A percentile compares a stretch with the other conserved stretches of the same genome.
phyloP scores from a whole-genome alignment of 306 rosid species.

The Elaeagnus macrophylla region DNA sequence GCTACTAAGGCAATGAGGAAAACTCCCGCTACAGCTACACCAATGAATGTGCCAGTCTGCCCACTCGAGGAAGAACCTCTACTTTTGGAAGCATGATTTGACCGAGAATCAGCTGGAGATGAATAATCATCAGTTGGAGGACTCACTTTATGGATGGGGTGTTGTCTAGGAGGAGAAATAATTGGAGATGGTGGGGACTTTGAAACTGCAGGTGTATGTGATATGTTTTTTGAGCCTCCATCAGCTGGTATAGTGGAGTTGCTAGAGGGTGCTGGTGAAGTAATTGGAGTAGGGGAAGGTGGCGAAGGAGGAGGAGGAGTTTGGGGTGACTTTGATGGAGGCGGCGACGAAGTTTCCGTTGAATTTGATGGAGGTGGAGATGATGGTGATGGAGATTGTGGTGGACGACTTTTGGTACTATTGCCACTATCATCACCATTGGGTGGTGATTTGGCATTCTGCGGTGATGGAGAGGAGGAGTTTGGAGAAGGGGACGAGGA shows the following conservation, averaged over 20 bases:
- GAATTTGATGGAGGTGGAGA: not conserved
- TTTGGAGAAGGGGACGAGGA: constrained; percentile 10
- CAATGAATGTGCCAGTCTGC: constrained; percentile 24
- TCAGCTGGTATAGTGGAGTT: constrained; percentile 1
- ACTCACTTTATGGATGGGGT: not conserved
- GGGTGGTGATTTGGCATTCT: too few relatives aligned
- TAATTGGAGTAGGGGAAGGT: not conserved
- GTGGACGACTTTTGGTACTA: too few relatives aligned
- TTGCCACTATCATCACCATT: too few relatives aligned
- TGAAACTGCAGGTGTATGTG: constrained; percentile 7
- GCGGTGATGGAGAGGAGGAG: constrained; percentile 6
- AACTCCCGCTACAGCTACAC: constrained; percentile 37
- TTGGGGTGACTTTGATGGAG: not conserved
- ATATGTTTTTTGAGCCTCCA: too few relatives aligned
- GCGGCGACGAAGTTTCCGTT: not conserved
- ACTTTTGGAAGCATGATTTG: not conserved
- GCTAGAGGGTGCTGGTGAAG: not conserved
- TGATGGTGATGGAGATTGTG: constrained; percentile 3
- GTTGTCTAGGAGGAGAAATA: not conserved
- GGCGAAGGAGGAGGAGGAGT: constrained; percentile 12
- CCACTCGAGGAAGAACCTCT: not conserved
- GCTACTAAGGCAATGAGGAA: constrained; percentile 36
- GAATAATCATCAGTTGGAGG: constrained; percentile 7
- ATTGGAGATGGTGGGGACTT: not conserved
- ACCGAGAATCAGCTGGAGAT: constrained; percentile 6